Percentiles rank a stretch among this genome's conserved stretches.
Conservation (phyloP, 495 filamentous ascomycete genomes). For the Parachaetomium inaequale region DNA sequence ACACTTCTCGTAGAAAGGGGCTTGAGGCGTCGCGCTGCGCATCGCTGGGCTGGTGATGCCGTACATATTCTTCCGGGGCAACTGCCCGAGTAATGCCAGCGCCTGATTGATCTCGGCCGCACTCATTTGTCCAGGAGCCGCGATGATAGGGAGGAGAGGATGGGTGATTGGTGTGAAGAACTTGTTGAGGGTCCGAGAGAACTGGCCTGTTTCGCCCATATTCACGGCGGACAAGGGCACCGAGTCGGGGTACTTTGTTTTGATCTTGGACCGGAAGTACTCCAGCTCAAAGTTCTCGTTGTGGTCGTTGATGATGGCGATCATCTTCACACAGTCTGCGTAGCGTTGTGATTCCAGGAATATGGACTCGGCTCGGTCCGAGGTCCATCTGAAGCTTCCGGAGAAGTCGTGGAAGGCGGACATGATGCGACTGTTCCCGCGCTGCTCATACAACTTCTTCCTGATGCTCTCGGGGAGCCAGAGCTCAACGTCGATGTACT, state of each 20-base stretch:
- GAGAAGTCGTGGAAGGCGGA: slow-evolving; percentile 86
- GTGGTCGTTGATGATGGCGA: slow-evolving; percentile 69
- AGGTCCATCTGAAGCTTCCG: slow-evolving; percentile 76
- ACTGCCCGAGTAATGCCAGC: slow-evolving; percentile 70
- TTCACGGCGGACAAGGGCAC: slow-evolving; percentile 78
- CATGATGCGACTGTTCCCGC: slow-evolving; percentile 76
- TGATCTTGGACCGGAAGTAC: slow-evolving; percentile 77
- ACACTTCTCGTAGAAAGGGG: slow-evolving; percentile 82
- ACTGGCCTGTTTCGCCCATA: slow-evolving; percentile 78
- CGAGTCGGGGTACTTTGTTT: slow-evolving; percentile 55
- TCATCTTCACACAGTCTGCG: slow-evolving; percentile 86
- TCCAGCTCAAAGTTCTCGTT: slow-evolving; percentile 85
- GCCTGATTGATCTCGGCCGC: slow-evolving; percentile 80
- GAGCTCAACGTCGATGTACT: slow-evolving; percentile 83
- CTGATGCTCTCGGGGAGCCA: slow-evolving; percentile 78
- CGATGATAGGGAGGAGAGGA: slow-evolving; percentile 76
- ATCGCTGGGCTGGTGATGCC: slow-evolving; percentile 64
- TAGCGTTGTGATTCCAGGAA: slow-evolving; percentile 68
- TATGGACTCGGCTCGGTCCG: slow-evolving; percentile 60
- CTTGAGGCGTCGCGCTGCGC: slow-evolving; percentile 62
- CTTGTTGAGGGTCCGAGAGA: slow-evolving; percentile 75
- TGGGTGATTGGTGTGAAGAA: slow-evolving; percentile 85
- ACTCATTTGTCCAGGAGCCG: slow-evolving; percentile 77
- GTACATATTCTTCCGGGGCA: slow-evolving; percentile 75
- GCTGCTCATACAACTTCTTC: slow-evolving; percentile 58